Evolutionary conservation across 305 asterid species (phyloP).

Genomic region (Solanum hybrid): DNA sequence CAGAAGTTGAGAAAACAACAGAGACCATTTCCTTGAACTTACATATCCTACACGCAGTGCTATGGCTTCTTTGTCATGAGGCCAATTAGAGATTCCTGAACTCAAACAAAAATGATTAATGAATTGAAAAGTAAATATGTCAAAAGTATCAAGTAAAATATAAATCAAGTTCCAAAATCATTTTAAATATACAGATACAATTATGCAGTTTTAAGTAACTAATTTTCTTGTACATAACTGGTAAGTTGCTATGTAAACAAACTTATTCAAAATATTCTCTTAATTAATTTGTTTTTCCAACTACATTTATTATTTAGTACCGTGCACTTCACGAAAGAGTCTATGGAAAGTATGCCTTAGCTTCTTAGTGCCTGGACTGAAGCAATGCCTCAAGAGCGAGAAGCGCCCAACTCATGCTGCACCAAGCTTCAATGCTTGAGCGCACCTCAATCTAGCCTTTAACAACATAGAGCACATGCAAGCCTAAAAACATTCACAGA

Average conservation of each 20-base stretch:
- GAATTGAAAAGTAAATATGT: neutral
- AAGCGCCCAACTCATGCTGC: neutral
- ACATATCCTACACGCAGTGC: conserved; percentile 71
- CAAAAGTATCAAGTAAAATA: neutral
- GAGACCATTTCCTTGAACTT: conserved; percentile 15
- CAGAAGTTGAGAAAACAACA: neutral
- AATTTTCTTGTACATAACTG: neutral
- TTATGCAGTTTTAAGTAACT: neutral
- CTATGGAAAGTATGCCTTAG: neutral
- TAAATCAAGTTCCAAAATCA: neutral
- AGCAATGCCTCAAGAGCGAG: neutral
- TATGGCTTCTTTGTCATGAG: conserved; percentile 55
- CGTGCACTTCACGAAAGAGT: neutral
- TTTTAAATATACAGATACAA: neutral
- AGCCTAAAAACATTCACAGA: neutral
- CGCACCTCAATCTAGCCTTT: neutral
- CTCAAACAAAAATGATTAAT: neutral
- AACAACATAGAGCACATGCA: neutral
- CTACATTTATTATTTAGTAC: neutral
- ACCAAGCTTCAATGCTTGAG: neutral
- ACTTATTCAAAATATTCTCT: neutral
- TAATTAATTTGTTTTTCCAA: neutral
- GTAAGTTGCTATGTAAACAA: neutral
- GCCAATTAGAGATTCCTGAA: conserved; percentile 55
- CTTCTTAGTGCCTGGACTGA: neutral